phyloP scores from a whole-genome alignment of 768 basidiomycete genomes.

The Lenzites betulinus region DNA sequence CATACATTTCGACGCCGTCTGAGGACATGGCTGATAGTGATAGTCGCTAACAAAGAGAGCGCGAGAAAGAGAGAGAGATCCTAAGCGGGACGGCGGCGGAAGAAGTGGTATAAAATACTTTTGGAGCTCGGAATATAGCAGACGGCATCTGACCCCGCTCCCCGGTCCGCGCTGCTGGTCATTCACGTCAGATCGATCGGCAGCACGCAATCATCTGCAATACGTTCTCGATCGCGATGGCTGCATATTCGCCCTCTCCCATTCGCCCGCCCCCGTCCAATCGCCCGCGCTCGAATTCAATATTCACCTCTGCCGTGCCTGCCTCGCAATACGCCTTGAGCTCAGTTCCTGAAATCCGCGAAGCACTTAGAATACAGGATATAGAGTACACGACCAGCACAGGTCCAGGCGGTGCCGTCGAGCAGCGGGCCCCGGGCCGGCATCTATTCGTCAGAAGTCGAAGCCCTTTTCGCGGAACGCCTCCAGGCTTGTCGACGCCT shows the following conservation, averaged over 20 bases:
- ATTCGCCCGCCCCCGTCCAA: slow-evolving; percentile 9
- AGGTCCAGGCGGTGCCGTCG: background rate
- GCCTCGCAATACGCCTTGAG: too few species aligned
- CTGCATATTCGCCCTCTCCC: slow-evolving; percentile 9
- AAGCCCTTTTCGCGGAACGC: slow-evolving; percentile 83
- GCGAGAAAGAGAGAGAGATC: background rate
- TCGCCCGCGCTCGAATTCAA: background rate
- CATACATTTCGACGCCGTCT: slow-evolving; percentile 61
- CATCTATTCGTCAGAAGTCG: slow-evolving; percentile 63
- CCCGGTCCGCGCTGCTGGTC: slow-evolving; percentile 8
- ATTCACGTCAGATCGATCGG: slow-evolving; percentile 29
- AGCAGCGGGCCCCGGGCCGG: background rate
- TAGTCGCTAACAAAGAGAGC: background rate
- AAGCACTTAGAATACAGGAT: slow-evolving; percentile 14
- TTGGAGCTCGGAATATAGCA: background rate
- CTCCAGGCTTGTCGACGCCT: slow-evolving; percentile 63
- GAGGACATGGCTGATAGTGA: slow-evolving; percentile 42
- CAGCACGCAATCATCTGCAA: slow-evolving; percentile 22
- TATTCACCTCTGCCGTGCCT: too few species aligned
- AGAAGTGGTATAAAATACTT: slow-evolving; percentile 6
- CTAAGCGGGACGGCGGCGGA: background rate
- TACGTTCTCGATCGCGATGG: slow-evolving; percentile 10
- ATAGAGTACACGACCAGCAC: slow-evolving; percentile 4
- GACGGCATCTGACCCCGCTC: slow-evolving; percentile 14
- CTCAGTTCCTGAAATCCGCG: background rate